Conservation (phyloP, 805 yeast genomes). For the Ogataea zsoltii region DNA sequence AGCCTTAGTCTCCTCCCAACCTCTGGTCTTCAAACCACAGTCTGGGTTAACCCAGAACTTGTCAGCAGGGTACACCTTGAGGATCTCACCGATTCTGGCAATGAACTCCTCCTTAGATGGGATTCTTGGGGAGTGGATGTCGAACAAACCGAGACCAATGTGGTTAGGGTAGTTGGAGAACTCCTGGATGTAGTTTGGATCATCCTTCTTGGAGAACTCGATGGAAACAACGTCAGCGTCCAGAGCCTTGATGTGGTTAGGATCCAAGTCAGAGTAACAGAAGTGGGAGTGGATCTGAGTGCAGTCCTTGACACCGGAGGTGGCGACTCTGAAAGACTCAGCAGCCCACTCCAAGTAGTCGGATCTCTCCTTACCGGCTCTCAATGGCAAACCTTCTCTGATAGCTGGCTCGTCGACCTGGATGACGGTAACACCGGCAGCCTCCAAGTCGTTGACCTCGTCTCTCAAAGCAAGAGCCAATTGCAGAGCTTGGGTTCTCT, state of each 20-base stretch:
- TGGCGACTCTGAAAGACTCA: conserved; percentile 98
- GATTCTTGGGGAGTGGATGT: conserved; percentile 99
- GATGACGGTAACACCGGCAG: conserved; percentile 96
- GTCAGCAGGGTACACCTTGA: conserved; percentile 96
- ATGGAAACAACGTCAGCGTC: conserved; percentile 99
- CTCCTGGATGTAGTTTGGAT: conserved; percentile 96
- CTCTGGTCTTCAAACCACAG: conserved; percentile 99
- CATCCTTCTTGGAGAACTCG: conserved; percentile 99
- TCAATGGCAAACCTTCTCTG: conserved; percentile 99
- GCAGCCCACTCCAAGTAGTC: conserved; percentile 99
- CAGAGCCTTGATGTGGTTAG: conserved; percentile 98
- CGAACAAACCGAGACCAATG: conserved; percentile 98
- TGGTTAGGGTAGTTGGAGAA: conserved; percentile 99
- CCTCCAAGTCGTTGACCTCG: conserved; percentile 97
- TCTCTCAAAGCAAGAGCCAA: conserved; percentile 97
- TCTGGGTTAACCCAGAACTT: conserved; percentile 99
- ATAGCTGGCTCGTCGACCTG: conserved; percentile 99
- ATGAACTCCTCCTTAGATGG: conserved; percentile 97
- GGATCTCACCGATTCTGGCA: conserved; percentile 88
- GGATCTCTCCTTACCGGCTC: conserved; percentile 95
- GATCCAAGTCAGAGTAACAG: conserved; percentile 99
- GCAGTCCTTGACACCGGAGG: conserved; percentile 92
- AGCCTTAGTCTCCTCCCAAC: conserved; percentile 96
- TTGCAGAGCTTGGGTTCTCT: conserved; percentile 93
- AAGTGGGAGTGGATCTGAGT: conserved; percentile 99